These are phyloP conservation scores for Wickerhamiella alocasiicola DNA, from an alignment of 805 yeast species.

Conservation along the genomic window DNA sequence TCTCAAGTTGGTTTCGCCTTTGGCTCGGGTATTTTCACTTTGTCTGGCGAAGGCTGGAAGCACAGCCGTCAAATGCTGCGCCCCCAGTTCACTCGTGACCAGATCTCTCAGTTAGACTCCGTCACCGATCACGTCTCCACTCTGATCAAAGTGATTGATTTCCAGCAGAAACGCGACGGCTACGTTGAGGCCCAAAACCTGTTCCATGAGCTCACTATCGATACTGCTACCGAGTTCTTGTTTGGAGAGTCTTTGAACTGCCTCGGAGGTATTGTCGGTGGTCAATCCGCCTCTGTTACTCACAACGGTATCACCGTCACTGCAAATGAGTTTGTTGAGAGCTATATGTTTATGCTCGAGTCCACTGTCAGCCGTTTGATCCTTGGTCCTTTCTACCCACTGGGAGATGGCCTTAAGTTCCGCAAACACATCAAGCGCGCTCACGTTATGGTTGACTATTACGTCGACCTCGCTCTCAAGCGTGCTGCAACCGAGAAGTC, in stretches of 20 bases:
- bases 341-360: slow-evolving; percentile 20
- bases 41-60: slow-evolving; percentile 27
- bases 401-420: slow-evolving; percentile 23
- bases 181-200: slow-evolving; percentile 24
- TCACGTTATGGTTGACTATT: slow-evolving; percentile 30
- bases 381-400: slow-evolving; percentile 18
- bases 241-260: slow-evolving; percentile 26
- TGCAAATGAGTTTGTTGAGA: slow-evolving; percentile 17
- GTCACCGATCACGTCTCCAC: slow-evolving; percentile 15
- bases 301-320: slow-evolving; percentile 14
- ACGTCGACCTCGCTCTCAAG: slow-evolving; percentile 31
- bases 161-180: neutral
- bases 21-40: slow-evolving; percentile 27
- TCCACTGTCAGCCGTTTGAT: slow-evolving; percentile 16
- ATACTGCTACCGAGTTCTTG: slow-evolving; percentile 28
- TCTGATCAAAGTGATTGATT: slow-evolving; percentile 14
- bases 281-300: slow-evolving; percentile 8
- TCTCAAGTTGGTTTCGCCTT: slow-evolving; percentile 19
- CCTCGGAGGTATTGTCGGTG: slow-evolving; percentile 12
- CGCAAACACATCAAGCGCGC: slow-evolving; percentile 25
- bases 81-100: slow-evolving; percentile 20
- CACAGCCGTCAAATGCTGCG: slow-evolving; percentile 26
- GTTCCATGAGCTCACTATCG: slow-evolving; percentile 26
- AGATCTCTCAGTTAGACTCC: slow-evolving; percentile 12
- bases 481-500: slow-evolving; percentile 19